phyloP scores from a whole-genome alignment of 1,139 yeast species.

The Kluyveromyces sp. region DNA sequence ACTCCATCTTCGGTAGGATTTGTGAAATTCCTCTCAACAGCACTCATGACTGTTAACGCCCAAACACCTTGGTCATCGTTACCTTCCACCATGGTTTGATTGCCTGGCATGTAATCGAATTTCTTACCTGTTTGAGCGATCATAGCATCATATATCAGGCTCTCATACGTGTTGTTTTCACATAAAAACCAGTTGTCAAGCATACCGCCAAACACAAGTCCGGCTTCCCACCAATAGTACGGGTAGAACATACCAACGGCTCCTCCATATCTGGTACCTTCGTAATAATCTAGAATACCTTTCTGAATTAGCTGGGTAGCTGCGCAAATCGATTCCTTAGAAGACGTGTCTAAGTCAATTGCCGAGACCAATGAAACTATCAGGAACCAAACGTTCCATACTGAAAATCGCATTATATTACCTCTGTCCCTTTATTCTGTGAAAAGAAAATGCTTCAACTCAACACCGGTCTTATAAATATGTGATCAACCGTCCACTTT shows the following conservation, averaged over 20 bases:
- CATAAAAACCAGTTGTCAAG: constrained; percentile 48
- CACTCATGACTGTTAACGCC: constrained; percentile 92
- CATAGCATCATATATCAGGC: constrained; percentile 41
- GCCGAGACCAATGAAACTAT: constrained; percentile 9
- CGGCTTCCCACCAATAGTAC: constrained; percentile 71
- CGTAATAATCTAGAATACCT: constrained; percentile 56
- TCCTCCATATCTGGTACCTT: constrained; percentile 48
- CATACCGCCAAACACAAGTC: constrained; percentile 60
- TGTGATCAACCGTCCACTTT: background rate
- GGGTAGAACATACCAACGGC: constrained; percentile 56
- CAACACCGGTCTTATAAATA: background rate
- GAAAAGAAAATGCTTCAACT: background rate
- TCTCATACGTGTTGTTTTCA: constrained; percentile 39
- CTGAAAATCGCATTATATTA: background rate
- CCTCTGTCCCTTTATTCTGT: background rate
- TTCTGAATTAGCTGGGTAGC: constrained; percentile 43
- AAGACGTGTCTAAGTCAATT: constrained; percentile 29
- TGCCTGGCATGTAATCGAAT: constrained; percentile 64
- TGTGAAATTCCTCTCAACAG: constrained; percentile 66
- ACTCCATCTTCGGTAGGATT: constrained; percentile 29
- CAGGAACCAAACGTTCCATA: background rate
- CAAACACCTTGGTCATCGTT: constrained; percentile 97
- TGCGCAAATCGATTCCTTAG: constrained; percentile 39
- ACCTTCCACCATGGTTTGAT: constrained; percentile 91
- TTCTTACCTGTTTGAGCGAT: constrained; percentile 49